phyloP scores from a whole-genome alignment of 1,284 basidiomycete species.

The Naganishia sp. region DNA sequence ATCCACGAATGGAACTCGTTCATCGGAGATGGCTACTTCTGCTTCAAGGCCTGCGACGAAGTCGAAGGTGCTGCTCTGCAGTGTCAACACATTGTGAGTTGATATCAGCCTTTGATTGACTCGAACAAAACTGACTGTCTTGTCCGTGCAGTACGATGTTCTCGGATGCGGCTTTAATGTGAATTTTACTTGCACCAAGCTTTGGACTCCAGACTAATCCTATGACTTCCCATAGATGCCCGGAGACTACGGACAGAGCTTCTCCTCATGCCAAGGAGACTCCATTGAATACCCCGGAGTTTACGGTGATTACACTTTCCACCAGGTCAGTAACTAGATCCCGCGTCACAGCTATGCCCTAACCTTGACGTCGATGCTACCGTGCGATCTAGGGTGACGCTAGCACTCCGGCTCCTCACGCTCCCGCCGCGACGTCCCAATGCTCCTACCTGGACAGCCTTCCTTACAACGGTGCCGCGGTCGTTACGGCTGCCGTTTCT shows the following conservation, averaged over 20 bases:
- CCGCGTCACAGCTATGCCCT: too few relatives aligned
- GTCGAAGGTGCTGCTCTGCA: slow-evolving; percentile 61
- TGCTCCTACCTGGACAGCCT: slow-evolving; percentile 51
- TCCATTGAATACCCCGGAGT: slow-evolving; percentile 61
- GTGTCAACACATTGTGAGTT: slow-evolving; percentile 69
- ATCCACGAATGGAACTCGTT: slow-evolving; percentile 51
- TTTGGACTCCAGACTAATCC: neutral
- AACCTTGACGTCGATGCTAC: too few relatives aligned
- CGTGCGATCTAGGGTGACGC: slow-evolving; percentile 35
- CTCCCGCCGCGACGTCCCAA: slow-evolving; percentile 60
- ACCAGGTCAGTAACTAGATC: slow-evolving; percentile 55
- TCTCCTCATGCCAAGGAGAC: slow-evolving; percentile 42
- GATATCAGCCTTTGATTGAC: slow-evolving; percentile 35
- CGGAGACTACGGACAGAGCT: slow-evolving; percentile 56
- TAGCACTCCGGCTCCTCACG: slow-evolving; percentile 63
- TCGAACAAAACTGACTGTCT: neutral
- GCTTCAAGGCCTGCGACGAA: slow-evolving; percentile 69
- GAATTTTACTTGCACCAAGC: slow-evolving; percentile 57
- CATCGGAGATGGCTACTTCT: slow-evolving; percentile 59
- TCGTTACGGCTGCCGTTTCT: slow-evolving; percentile 34
- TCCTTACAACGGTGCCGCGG: slow-evolving; percentile 41
- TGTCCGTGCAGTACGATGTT: slow-evolving; percentile 5
- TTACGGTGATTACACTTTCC: slow-evolving; percentile 66
- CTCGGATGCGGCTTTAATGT: slow-evolving; percentile 21
- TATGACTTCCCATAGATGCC: slow-evolving; percentile 66